A percentile compares a stretch with the other conserved stretches of the same genome.
Conservation (phyloP, 2,329 filamentous ascomycete species). For the Neopestalotiopsis clavispora region DNA sequence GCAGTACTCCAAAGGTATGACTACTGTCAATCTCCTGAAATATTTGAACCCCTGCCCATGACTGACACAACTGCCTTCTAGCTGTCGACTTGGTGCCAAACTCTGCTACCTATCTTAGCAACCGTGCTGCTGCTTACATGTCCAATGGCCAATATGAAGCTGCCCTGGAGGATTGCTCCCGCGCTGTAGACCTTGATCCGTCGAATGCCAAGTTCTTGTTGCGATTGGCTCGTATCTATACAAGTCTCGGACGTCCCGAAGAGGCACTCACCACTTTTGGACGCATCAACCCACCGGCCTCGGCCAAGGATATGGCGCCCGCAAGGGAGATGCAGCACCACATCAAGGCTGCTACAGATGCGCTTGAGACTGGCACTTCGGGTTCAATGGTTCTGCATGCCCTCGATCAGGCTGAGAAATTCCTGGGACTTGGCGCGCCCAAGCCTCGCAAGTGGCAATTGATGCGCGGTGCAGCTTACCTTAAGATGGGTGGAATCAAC, state of each 20-base stretch:
- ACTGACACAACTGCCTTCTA: conserved; percentile 44
- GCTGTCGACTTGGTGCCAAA: conserved; percentile 86
- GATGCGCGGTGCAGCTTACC: conserved; percentile 87
- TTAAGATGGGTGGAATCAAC: conserved; percentile 92
- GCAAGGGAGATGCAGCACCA: conserved; percentile 86
- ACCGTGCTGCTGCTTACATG: conserved; percentile 94
- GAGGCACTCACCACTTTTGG: conserved; percentile 85
- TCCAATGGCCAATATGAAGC: conserved; percentile 78
- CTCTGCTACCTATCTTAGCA: conserved; percentile 89
- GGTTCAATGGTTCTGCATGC: conserved; percentile 93
- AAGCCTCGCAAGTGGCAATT: conserved; percentile 93
- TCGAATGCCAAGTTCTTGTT: conserved; percentile 87
- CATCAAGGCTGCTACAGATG: conserved; percentile 78
- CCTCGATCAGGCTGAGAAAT: conserved; percentile 85
- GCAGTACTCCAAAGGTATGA: conserved; percentile 90
- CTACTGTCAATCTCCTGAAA: conserved; percentile 10
- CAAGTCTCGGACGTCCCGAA: conserved; percentile 81
- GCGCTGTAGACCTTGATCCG: conserved; percentile 82
- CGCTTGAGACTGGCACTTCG: conserved; percentile 73
- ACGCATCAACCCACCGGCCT: conserved; percentile 79
- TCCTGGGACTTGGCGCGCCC: conserved; percentile 74
- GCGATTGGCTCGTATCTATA: conserved; percentile 88
- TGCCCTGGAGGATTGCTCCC: conserved; percentile 86
- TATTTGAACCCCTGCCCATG: conserved; percentile 19
- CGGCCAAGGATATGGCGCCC: conserved; percentile 83